Evolutionary conservation across 2,329 filamentous ascomycete genomes (phyloP).

Genomic region (Hymenoscyphus repandus): DNA sequence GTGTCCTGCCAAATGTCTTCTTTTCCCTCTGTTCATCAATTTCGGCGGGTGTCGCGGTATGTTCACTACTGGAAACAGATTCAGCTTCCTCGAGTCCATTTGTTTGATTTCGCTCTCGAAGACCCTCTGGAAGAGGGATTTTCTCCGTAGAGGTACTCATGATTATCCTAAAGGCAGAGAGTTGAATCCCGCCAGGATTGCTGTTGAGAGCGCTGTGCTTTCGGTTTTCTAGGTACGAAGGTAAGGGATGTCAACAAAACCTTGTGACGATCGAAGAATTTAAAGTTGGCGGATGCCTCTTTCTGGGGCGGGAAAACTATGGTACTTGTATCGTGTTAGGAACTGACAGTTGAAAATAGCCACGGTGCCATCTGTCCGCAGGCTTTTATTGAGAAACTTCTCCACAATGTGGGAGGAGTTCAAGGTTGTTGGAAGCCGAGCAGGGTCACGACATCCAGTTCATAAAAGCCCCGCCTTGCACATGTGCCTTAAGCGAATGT

Average conservation of each 20-base stretch:
- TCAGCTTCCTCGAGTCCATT: conserved; percentile 7
- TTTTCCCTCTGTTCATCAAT: conserved; percentile 44
- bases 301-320: conserved; percentile 2
- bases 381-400: not conserved
- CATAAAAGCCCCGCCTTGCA: too few relatives aligned
- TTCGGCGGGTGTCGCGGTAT: conserved; percentile 11
- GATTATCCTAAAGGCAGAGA: not conserved
- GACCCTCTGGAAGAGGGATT: conserved; percentile 12
- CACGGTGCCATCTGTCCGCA: conserved; percentile 1
- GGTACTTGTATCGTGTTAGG: not conserved
- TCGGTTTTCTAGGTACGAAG: not conserved
- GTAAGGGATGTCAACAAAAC: not conserved
- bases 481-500: too few relatives aligned
- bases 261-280: not conserved
- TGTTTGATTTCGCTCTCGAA: conserved; percentile 24
- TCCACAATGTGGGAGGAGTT: too few relatives aligned
- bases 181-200: conserved; percentile 7
- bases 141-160: conserved; percentile 14
- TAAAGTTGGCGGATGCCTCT: not conserved
- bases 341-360: not conserved
- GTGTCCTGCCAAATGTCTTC: conserved; percentile 87
- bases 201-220: conserved; percentile 3
- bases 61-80: conserved; percentile 10
- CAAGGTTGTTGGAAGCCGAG: too few relatives aligned
- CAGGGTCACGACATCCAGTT: too few relatives aligned